These are phyloP conservation scores for Hypoxylon sp. DNA, from an alignment of 2,329 filamentous ascomycete genomes.

Conservation along the genomic window DNA sequence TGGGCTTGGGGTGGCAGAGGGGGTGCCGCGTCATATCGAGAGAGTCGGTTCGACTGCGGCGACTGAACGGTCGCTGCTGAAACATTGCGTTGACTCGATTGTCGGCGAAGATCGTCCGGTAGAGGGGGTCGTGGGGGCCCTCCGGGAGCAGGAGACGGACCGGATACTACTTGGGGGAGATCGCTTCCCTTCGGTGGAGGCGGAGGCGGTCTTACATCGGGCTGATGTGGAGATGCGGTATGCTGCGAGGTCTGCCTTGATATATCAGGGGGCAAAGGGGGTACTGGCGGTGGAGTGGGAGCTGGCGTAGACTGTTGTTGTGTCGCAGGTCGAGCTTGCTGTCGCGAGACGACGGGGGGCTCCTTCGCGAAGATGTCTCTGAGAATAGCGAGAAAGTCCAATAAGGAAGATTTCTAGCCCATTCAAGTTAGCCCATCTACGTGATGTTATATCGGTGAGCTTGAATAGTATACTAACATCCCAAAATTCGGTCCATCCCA, in stretches of 20 bases:
- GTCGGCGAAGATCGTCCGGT: slow-evolving; percentile 49
- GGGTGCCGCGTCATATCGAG: slow-evolving; percentile 52
- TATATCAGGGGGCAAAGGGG: slow-evolving; percentile 76
- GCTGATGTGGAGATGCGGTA: slow-evolving; percentile 50
- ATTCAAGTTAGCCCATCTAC: slow-evolving; percentile 37
- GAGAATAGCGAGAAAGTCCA: slow-evolving; percentile 85
- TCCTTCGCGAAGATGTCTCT: slow-evolving; percentile 93
- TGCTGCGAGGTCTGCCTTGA: slow-evolving; percentile 56
- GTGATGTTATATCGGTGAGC: neutral
- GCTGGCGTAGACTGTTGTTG: slow-evolving; percentile 53
- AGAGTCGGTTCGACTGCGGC: slow-evolving; percentile 45
- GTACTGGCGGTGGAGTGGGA: slow-evolving; percentile 73
- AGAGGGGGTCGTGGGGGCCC: slow-evolving; percentile 52
- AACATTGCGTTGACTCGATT: slow-evolving; percentile 44
- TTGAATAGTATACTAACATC: slow-evolving; percentile 72
- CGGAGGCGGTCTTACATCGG: slow-evolving; percentile 57
- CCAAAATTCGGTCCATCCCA: slow-evolving; percentile 89
- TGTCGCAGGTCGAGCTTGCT: slow-evolving; percentile 60
- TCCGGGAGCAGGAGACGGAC: slow-evolving; percentile 49
- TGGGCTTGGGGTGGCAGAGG: slow-evolving; percentile 50
- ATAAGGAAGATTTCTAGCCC: slow-evolving; percentile 80
- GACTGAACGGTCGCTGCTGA: slow-evolving; percentile 34
- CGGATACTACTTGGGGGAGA: slow-evolving; percentile 49
- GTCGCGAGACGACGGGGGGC: slow-evolving; percentile 85
- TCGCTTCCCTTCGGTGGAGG: slow-evolving; percentile 66